Base-by-base conservation (phyloP, 805 yeast species). In the Saturnispora mendoncae region DNA sequence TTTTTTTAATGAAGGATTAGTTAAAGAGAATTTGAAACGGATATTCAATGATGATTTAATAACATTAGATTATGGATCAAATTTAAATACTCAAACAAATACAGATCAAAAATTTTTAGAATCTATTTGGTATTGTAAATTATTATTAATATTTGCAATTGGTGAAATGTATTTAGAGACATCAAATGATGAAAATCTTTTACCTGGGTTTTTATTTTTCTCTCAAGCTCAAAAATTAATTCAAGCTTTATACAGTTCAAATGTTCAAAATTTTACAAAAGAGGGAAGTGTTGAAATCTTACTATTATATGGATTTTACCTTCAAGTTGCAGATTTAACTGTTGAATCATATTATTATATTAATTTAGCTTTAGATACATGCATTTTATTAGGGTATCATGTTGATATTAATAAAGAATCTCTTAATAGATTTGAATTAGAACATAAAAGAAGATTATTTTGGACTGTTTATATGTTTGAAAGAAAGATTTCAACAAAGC, bases 81-180 rank as follows among this genome's bases (percentile, higher is more conserved):
- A 51, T 5, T 33, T 49, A 10, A 28, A 46, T 12, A 46, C 50
- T 39, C 39, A 35, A 3, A 59, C 65, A 25, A 57, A 60, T 4
- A 72, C 55, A 18, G 49, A 48, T 24, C 77, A 80, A 46, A 71
- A 83, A 5, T 74, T 80, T 23, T 64, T 80, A 41, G 86, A 82
- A 55, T 78, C 87, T 0, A 80, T 83, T 35, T 83, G 88, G 86
- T 80, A 80, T 51, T 81, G 90, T 62, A 83, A 83, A 56, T 72
- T 81, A 5, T 55, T 83, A 18, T 59, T 83, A 39, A 79, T 83
- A 19, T 82, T 83, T 57, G 85, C 90, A 4, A 71, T 77, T 36
- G 92, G 94, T 14, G 94, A 83, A 55, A 81, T 83, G 84, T 83
- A 83, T 52, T 58, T 82, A 28, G 90, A 90, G 1, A 80, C 86